Evolutionary conservation across 352 stramenopile genomes (phyloP), one percentile per base, ranked within the genome.

Genomic region (Chrysophaeum taylorii): DNA sequence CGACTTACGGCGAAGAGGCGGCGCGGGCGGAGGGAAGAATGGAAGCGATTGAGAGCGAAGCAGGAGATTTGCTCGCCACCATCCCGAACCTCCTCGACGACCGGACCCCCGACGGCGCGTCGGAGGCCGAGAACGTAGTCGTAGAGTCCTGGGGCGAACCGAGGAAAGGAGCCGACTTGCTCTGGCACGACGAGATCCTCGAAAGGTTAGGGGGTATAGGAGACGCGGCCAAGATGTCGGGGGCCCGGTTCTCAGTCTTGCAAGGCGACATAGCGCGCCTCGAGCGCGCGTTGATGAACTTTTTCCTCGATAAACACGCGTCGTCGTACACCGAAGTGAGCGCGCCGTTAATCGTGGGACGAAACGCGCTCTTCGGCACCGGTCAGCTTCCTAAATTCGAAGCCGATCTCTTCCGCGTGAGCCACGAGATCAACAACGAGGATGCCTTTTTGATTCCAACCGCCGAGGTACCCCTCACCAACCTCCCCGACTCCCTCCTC

Each of bases 321-420:
- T 79, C 86, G 74, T 84, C 83, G 68, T 92, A 92, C 72, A 82
- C 74, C 23, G 85, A 92, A 78, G 84, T 91, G 5, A 82, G 75
- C 36, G 82, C 88, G 33, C 87, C 87, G 2, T 76, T 82, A 14
- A 75, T 93, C 33, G 87, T 93, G 0, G 78, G 77, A 23, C 70
- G 83, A 50, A 85, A 77, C 18, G 80, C 82, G 0, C 74, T 93
- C 43, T 77, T 87, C 73, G 85, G 84, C 27, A 93, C 87, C 21
- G 88, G 84, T 23, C 87, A 93, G 70, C 73, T 93, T n/a, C 87
- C 87, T 35, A 93, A 93, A 69, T 93, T 93, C 68, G 81, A 93
- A 77, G 77, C 89, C 23, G 87, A 93, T 73, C 73, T 93, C 4
- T 93, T 92, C 77, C 79, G 81, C 70, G 86, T 90, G 54, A 85